Evolutionary conservation across 352 stramenopile genomes (phyloP), one percentile per base, ranked within the genome.

Genomic region (Phytophthora niederhauseri): DNA sequence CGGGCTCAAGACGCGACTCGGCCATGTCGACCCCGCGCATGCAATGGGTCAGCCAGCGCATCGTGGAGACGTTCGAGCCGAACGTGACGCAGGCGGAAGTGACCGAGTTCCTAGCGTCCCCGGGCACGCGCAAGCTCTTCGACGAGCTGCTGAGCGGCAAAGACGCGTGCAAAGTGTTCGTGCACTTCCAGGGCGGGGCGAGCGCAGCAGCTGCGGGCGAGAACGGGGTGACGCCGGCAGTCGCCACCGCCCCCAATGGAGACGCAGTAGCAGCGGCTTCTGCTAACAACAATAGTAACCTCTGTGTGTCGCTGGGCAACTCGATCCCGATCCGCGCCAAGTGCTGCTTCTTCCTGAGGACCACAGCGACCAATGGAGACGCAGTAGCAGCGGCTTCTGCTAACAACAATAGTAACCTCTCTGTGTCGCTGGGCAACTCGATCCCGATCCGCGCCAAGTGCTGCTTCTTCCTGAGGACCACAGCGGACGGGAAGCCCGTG

Each of bases 311-410:
- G 0, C 66, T 91, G n/a, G 89, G 89, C 12, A 85, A 56, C 20
- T 88, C 85, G 15, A 71, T 93, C 0, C 82, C 87, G 14, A 90
- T 96, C 51, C 81, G 79, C 50, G 63, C 80, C 45, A 96, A 94
- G 64, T 95, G 86, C 63, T 95, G 87, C 64, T 96, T 94, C 71
- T 95, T 96, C 41, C 61, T 96, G 26, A 71, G 89, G n/a, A n/a
- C n/a, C n/a, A n/a, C n/a, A n/a, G n/a, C n/a, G n/a, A n/a, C 45
- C 31, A 68, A 54, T 14, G 58, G 30, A 26, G 52, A 58, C 41
- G 24, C 49, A 36, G 20, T 19, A 50, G 43, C 43, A 11, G 7
- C 24, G 12, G 30, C 30, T 34, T 34, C 48, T 28, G 20, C 24
- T 60, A 75, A 69, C 72, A 73, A 78, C 70, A 61, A 63, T 22